These are phyloP conservation scores for Alternaria rosae DNA, from an alignment of 2,329 filamentous ascomycete genomes.

Conservation along the genomic window DNA sequence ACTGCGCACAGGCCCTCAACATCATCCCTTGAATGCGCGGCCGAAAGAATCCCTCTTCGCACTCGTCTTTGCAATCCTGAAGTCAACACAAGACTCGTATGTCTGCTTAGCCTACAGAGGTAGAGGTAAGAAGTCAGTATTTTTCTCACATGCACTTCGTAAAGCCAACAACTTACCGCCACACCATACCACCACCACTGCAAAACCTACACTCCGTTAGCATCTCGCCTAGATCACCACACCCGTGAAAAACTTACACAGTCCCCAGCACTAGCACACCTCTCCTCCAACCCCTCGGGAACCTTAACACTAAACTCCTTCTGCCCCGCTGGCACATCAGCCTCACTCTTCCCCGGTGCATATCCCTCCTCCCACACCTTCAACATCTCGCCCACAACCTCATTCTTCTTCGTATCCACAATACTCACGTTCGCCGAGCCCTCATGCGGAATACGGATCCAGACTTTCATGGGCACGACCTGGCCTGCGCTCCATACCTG, in stretches of 20 bases:
- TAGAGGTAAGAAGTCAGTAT: no score
- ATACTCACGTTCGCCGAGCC: constrained; percentile 67
- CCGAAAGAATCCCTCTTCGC: neutral
- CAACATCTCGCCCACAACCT: constrained; percentile 55
- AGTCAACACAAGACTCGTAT: constrained; percentile 69
- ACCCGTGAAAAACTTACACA: constrained; percentile 44
- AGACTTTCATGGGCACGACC: constrained; percentile 55
- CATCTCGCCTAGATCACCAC: neutral
- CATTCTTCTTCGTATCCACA: constrained; percentile 62
- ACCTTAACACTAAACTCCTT: constrained; percentile 62
- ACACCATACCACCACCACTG: constrained; percentile 70
- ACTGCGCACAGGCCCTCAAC: neutral
- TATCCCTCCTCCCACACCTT: constrained; percentile 43
- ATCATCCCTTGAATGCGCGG: constrained; percentile 10
- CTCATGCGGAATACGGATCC: constrained; percentile 61
- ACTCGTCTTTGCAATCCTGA: constrained; percentile 47
- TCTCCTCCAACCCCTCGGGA: constrained; percentile 54
- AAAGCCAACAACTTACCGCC: no score
- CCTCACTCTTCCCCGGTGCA: constrained; percentile 28
- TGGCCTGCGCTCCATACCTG: constrained; percentile 56
- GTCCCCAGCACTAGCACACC: constrained; percentile 56
- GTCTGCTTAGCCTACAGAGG: constrained; percentile 67
- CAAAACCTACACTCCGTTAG: constrained; percentile 48
- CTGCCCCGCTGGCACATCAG: constrained; percentile 51
- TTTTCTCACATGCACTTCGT: no score